Evolutionary conservation across 2,329 filamentous ascomycete genomes (phyloP).

Genomic region (Geosmithia putterillii): DNA sequence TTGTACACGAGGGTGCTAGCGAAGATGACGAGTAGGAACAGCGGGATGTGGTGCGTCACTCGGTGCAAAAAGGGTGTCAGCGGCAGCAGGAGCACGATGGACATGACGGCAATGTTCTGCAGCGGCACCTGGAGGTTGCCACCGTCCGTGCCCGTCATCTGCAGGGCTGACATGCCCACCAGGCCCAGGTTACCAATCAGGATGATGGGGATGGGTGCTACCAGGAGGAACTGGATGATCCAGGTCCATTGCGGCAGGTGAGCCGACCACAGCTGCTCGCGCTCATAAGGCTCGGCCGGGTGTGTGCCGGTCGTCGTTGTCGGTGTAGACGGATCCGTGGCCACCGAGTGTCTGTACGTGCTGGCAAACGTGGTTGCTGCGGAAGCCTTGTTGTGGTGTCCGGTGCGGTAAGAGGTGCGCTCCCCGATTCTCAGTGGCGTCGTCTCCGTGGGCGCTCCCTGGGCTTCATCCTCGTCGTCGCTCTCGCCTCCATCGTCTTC

Average conservation of each 20-base stretch:
- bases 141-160: slow-evolving; percentile 79
- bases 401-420: slow-evolving; percentile 15
- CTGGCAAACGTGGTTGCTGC: slow-evolving; percentile 36
- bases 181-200: slow-evolving; percentile 67
- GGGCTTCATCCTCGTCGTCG: slow-evolving; percentile 6
- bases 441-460: slow-evolving; percentile 29
- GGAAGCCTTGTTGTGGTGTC: slow-evolving; percentile 17
- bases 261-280: slow-evolving; percentile 79
- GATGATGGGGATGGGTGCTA: slow-evolving; percentile 68
- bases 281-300: slow-evolving; percentile 36
- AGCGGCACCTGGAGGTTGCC: slow-evolving; percentile 61
- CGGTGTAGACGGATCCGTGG: slow-evolving; percentile 9
- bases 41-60: slow-evolving; percentile 69
- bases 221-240: slow-evolving; percentile 72
- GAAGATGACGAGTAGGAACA: slow-evolving; percentile 63
- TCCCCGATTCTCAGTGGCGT: slow-evolving; percentile 36
- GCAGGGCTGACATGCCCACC: slow-evolving; percentile 56
- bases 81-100: slow-evolving; percentile 62
- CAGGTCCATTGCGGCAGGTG: slow-evolving; percentile 74
- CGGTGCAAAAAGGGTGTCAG: slow-evolving; percentile 78
- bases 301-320: slow-evolving; percentile 10
- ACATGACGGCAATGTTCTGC: slow-evolving; percentile 53
- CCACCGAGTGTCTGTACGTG: slow-evolving; percentile 38
- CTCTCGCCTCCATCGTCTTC: slow-evolving; percentile 4
- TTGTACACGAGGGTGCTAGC: slow-evolving; percentile 74